Evolutionary conservation across 176 grass and related monocot genomes (phyloP).

Genomic region (Avena insularis): DNA sequence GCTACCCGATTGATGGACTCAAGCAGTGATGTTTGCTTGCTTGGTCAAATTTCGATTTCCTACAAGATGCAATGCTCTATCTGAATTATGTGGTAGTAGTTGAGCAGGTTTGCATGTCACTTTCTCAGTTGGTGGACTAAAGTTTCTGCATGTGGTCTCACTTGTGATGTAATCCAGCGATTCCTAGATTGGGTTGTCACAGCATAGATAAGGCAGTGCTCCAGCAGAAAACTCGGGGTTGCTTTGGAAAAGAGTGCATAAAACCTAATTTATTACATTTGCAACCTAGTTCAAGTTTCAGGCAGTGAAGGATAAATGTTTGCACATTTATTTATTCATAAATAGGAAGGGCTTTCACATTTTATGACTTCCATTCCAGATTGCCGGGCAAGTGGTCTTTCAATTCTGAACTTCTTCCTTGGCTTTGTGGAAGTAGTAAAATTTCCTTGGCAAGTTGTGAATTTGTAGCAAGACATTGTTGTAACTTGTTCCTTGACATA

Average conservation of each 20-base stretch:
- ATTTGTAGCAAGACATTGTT: background rate
- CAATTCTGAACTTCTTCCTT: background rate
- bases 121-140: conserved; percentile 39
- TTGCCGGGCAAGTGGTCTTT: background rate
- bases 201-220: background rate
- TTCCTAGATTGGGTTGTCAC: conserved; percentile 6
- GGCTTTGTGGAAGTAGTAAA: background rate
- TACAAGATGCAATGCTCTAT: background rate
- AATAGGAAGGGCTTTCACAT: background rate
- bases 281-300: background rate
- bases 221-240: background rate
- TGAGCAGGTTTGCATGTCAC: conserved; percentile 9
- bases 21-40: conserved; percentile 1
- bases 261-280: background rate
- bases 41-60: background rate
- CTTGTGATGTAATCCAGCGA: conserved; percentile 26
- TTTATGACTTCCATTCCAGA: background rate
- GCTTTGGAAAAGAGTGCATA: background rate
- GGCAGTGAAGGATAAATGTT: background rate
- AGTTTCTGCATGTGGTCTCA: background rate
- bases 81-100: conserved; percentile 2
- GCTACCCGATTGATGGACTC: background rate
- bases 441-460: background rate
- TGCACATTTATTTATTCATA: background rate
- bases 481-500: conserved; percentile 26